Evolutionary conservation across 2,329 filamentous ascomycete genomes (phyloP).

Genomic region (Pyrenochaeta sp.): DNA sequence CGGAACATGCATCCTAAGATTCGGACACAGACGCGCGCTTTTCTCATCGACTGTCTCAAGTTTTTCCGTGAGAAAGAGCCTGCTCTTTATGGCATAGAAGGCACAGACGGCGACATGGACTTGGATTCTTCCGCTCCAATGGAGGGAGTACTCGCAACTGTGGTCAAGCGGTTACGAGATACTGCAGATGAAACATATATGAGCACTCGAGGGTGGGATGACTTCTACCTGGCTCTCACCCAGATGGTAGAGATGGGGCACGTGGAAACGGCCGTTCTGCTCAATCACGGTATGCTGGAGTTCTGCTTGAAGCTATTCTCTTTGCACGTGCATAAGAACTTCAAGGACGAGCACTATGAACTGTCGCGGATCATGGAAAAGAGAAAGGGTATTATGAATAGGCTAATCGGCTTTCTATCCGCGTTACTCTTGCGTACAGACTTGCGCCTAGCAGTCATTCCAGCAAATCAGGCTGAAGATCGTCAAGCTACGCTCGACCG

Average conservation of each 20-base stretch:
- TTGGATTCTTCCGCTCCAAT: slow-evolving; percentile 17
- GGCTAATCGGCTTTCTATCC: slow-evolving; percentile 40
- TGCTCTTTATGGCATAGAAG: slow-evolving; percentile 35
- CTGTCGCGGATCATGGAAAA: slow-evolving; percentile 43
- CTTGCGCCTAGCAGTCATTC: slow-evolving; percentile 20
- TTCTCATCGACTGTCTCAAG: slow-evolving; percentile 43
- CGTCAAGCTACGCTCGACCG: slow-evolving; percentile 33
- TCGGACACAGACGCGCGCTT: slow-evolving; percentile 36
- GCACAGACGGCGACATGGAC: slow-evolving; percentile 40
- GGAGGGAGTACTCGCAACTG: slow-evolving; percentile 26
- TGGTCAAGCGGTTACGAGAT: slow-evolving; percentile 27
- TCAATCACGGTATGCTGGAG: slow-evolving; percentile 37
- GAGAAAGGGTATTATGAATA: slow-evolving; percentile 41
- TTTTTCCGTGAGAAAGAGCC: slow-evolving; percentile 45
- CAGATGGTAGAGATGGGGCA: slow-evolving; percentile 40
- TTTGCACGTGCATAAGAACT: slow-evolving; percentile 32
- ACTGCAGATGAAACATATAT: slow-evolving; percentile 35
- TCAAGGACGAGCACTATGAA: slow-evolving; percentile 25
- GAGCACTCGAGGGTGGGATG: slow-evolving; percentile 45
- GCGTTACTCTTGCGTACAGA: slow-evolving; percentile 40
- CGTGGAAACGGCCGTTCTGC: slow-evolving; percentile 36
- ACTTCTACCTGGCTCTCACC: slow-evolving; percentile 43
- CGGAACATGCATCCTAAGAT: slow-evolving; percentile 39
- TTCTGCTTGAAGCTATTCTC: slow-evolving; percentile 42
- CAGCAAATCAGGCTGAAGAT: slow-evolving; percentile 13